Evolutionary conservation across 768 basidiomycete genomes (phyloP).

Genomic region (Boletus rex-veris): DNA sequence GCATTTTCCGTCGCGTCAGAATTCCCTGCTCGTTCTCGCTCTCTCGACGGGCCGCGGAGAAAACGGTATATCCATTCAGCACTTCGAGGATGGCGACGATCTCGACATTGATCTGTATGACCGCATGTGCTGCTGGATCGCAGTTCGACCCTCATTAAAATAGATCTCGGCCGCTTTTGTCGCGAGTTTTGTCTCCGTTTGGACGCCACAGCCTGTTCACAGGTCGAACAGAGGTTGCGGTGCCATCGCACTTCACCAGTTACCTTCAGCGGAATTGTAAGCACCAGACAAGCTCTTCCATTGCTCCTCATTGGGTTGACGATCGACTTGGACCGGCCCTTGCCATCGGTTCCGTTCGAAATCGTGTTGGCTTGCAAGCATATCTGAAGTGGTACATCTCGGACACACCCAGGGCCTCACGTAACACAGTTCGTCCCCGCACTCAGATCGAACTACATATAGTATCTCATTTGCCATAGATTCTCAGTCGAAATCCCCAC

Average conservation of each 20-base stretch:
- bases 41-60: background rate
- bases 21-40: too few relatives aligned
- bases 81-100: background rate
- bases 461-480: too few relatives aligned
- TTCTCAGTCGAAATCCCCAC: conserved; percentile 21
- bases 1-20: too few relatives aligned
- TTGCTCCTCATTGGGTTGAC: too few relatives aligned
- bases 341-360: background rate
- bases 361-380: background rate
- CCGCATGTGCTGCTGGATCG: background rate
- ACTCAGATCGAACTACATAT: too few relatives aligned
- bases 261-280: background rate
- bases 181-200: conserved; percentile 1
- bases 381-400: background rate
- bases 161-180: conserved; percentile 17
- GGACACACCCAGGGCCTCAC: too few relatives aligned
- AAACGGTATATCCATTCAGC: background rate
- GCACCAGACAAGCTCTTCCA: too few relatives aligned
- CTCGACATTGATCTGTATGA: conserved; percentile 2
- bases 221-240: background rate
- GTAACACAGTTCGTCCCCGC: too few relatives aligned
- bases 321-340: too few relatives aligned
- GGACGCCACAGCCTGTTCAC: background rate
- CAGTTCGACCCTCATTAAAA: background rate
- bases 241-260: background rate